phyloP scores from a whole-genome alignment of 129 eudicot genomes.

The Glebionis coronaria region DNA sequence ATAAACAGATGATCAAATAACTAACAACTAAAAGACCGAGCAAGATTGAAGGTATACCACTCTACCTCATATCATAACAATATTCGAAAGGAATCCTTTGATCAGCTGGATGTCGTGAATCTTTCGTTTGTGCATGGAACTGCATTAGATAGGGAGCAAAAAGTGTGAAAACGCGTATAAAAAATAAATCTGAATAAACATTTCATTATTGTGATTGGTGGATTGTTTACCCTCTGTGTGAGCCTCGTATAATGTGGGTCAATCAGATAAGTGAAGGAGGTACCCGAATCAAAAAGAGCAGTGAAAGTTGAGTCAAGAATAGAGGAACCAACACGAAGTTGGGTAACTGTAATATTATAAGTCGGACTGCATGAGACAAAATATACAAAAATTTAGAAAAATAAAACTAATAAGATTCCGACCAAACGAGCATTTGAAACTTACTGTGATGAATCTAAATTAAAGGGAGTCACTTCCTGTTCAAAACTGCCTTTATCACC shows the following conservation, averaged over 20 bases:
- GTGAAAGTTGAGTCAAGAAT: constrained; percentile 54
- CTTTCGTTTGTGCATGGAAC: constrained; percentile 72
- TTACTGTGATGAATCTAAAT: constrained; percentile 67
- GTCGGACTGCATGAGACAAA: constrained; percentile 58
- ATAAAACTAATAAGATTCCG: background rate
- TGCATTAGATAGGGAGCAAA: constrained; percentile 22
- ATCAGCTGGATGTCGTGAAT: constrained; percentile 66
- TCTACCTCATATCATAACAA: constrained; percentile 92
- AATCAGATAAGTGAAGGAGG: constrained; percentile 77
- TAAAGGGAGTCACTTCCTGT: constrained; percentile 81
- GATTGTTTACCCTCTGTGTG: constrained; percentile 66
- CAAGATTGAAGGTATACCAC: constrained; percentile 47
- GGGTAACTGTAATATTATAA: constrained; percentile 62
- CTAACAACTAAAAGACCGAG: background rate
- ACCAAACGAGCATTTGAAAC: constrained; percentile 27
- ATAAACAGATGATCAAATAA: constrained; percentile 18
- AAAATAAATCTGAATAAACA: background rate
- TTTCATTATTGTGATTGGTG: constrained; percentile 12
- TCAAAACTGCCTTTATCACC: constrained; percentile 92
- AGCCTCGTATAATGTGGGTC: constrained; percentile 64
- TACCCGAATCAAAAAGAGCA: constrained; percentile 92
- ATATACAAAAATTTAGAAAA: background rate
- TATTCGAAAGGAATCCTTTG: constrained; percentile 84
- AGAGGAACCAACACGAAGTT: constrained; percentile 66
- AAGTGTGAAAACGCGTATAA: background rate